Evolutionary conservation across 139 green algal genomes (phyloP).

Genomic region (Klebsormidium nitens): DNA sequence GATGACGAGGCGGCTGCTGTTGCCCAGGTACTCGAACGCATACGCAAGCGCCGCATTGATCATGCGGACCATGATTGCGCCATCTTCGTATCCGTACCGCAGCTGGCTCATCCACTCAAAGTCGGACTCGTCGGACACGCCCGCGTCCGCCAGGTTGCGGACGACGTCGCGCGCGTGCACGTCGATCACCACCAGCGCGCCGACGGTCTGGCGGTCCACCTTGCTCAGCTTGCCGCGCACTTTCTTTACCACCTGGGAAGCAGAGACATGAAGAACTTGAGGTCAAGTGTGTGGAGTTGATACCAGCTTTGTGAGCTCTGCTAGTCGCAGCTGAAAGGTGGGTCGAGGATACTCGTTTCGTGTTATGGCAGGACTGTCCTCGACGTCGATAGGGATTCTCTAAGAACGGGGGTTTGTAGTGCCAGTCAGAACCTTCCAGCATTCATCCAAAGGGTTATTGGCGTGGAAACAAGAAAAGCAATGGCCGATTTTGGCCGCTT

Average conservation of each 20-base stretch:
- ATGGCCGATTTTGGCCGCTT: no score
- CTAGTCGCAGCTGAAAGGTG: no score
- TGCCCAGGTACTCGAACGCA: conserved; percentile 77
- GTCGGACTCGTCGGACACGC: conserved; percentile 51
- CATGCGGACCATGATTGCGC: conserved; percentile 59
- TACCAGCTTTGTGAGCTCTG: no score
- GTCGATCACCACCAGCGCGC: conserved; percentile 72
- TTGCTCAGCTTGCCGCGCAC: conserved; percentile 69
- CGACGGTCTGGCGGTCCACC: conserved; percentile 70
- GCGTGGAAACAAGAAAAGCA: no score
- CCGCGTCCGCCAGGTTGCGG: conserved; percentile 45
- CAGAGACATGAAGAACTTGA: no score
- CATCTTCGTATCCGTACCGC: conserved; percentile 50
- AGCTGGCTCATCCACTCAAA: conserved; percentile 76
- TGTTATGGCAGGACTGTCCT: no score
- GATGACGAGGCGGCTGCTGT: conserved; percentile 70
- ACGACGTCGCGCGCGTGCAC: conserved; percentile 68
- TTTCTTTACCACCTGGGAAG: conserved; percentile 47
- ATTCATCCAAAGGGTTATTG: no score
- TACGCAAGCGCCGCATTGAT: conserved; percentile 65
- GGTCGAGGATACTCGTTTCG: no score
- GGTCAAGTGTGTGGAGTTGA: no score
- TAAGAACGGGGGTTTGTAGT: no score
- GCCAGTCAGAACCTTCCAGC: no score
- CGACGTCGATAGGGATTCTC: no score